phyloP scores from a whole-genome alignment of 2,329 filamentous ascomycete species.

The Cladorrhinum sp. region DNA sequence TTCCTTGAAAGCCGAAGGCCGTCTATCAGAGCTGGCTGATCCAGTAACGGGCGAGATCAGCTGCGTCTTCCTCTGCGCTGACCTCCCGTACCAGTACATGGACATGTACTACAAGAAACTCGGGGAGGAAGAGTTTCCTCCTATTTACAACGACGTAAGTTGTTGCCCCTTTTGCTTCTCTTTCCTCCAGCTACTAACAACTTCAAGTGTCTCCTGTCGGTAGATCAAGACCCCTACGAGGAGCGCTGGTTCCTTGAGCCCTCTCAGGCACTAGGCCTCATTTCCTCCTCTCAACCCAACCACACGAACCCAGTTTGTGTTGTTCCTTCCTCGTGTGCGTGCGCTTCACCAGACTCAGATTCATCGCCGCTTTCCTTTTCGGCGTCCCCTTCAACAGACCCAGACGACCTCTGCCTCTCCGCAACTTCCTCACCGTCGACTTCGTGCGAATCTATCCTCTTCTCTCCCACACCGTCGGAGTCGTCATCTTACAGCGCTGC shows the following conservation, averaged over 20 bases:
- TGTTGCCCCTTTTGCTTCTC: background rate
- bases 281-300: background rate
- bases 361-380: background rate
- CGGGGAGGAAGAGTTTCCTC: constrained; percentile 40
- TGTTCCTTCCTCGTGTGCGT: background rate
- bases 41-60: constrained; percentile 39
- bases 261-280: background rate
- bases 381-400: background rate
- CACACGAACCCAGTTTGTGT: background rate
- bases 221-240: constrained; percentile 2
- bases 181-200: background rate
- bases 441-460: background rate
- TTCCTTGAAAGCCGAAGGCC: constrained; percentile 43
- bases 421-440: background rate
- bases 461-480: background rate
- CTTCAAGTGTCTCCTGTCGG: background rate
- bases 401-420: background rate
- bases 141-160: constrained; percentile 31
- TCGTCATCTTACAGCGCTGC: constrained; percentile 1
- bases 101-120: constrained; percentile 52
- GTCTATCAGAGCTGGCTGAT: constrained; percentile 42
- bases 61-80: constrained; percentile 54
- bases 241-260: constrained; percentile 3
- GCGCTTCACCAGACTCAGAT: background rate
- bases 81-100: constrained; percentile 56